Evolutionary conservation across 306 rosid genomes (phyloP).

Genomic region (Geum urbanum): DNA sequence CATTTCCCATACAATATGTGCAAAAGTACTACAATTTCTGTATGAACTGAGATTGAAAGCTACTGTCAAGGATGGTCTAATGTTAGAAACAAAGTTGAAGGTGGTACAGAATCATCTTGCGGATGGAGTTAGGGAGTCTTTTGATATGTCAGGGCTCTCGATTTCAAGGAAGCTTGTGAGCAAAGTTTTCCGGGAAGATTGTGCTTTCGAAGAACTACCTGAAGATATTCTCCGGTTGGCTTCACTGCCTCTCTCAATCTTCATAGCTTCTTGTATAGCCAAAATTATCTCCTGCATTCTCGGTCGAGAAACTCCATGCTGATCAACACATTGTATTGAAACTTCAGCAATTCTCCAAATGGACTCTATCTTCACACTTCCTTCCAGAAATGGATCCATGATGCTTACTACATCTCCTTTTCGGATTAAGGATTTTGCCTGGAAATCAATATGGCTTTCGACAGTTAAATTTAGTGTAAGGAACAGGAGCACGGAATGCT

Average conservation of each 20-base stretch:
- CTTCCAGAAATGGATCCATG: constrained; percentile 55
- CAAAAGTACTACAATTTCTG: neutral
- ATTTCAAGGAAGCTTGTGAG: constrained; percentile 88
- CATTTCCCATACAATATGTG: neutral
- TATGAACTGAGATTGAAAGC: neutral
- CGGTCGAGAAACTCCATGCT: constrained; percentile 76
- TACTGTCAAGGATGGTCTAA: neutral
- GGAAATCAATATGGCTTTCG: constrained; percentile 19
- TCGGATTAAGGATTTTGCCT: constrained; percentile 73
- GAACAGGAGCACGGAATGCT: neutral
- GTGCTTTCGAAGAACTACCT: constrained; percentile 50
- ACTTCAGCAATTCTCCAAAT: constrained; percentile 87
- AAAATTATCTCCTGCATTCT: constrained; percentile 93
- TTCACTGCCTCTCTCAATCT: constrained; percentile 58
- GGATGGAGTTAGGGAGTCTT: constrained; percentile 59
- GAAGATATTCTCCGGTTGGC: constrained; percentile 44
- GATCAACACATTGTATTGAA: constrained; percentile 82
- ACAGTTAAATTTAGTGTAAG: neutral
- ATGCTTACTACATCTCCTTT: constrained; percentile 84
- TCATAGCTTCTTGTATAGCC: constrained; percentile 84
- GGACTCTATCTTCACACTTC: constrained; percentile 70
- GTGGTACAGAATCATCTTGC: constrained; percentile 48
- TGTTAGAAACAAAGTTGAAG: neutral
- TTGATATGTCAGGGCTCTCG: constrained; percentile 75
- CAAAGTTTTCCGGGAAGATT: constrained; percentile 75